Base-by-base conservation (phyloP, 768 basidiomycete species). In the Dioszegia crocea region DNA sequence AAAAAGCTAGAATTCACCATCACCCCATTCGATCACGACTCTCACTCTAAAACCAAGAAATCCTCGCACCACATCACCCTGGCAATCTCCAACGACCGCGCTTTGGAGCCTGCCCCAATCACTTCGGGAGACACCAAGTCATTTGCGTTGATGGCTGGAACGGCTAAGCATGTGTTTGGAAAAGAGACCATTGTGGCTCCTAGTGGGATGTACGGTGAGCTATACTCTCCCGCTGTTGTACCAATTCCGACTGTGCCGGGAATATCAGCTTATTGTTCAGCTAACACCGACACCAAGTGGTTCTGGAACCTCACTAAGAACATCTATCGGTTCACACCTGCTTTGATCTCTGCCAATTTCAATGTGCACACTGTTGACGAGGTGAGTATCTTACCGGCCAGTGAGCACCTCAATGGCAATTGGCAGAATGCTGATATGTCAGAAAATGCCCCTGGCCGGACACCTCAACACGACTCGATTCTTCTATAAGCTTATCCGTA, bases 311-410 rank as follows among this genome's bases (percentile, higher is more conserved):
- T 75, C 3, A 76, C 78, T 0, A 23, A 29, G 1, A 72, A 76
- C 59, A 67, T 80, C 45, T 80, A 77, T 56, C 64, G 79, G 36
- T 78, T 78, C 62, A 70, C 74, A 0, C 79, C 79, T 5, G 70
- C 75, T 2, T 24, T 60, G 26, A 53, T 73, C 43, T 45, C 39
- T 6, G 58, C 66, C 44, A 71, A 63, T 39, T 54, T 61, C n/a
- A 68, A 76, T 57, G 68, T 71, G 26, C 79, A 79, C 60, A 79
- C 79, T 2, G 76, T 79, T 19, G 69, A 79, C 59, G 79, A 78
- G 62, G 63, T 69, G 16, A 73, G 77, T 33, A 6, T 33, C 33
- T 56, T n/a, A 8, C n/a, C n/a, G n/a, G n/a, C n/a, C n/a, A n/a
- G n/a, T n/a, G n/a, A n/a, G n/a, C n/a, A 36, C 40, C 23, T 4